These are phyloP conservation scores for Oenanthe sinensis DNA, from an alignment of 129 eudicot genomes.

Conservation along the genomic window DNA sequence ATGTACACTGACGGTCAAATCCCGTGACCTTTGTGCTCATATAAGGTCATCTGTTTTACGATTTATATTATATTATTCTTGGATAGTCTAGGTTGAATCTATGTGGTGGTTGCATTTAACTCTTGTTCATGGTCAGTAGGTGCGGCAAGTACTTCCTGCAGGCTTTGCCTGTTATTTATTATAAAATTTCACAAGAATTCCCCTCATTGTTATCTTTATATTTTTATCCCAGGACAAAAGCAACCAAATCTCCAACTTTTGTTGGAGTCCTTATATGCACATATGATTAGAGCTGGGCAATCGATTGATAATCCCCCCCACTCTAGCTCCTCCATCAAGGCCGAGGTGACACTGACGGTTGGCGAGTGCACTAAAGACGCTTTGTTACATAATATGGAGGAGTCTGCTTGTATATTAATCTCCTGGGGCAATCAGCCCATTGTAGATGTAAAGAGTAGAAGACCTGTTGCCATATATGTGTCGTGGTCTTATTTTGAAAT, in stretches of 20 bases:
- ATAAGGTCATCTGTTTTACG: background rate
- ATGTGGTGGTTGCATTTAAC: conserved; percentile 18
- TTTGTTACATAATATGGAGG: conserved; percentile 31
- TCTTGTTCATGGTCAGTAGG: conserved; percentile 14
- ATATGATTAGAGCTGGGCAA: conserved; percentile 1
- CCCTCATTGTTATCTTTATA: background rate
- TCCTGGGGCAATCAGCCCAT: background rate
- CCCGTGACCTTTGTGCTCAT: background rate
- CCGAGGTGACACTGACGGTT: conserved; percentile 40
- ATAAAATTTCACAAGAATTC: background rate
- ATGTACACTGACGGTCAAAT: conserved; percentile 1
- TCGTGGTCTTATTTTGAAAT: background rate
- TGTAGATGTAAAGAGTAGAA: background rate
- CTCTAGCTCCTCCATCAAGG: conserved; percentile 47
- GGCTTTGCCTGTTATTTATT: background rate
- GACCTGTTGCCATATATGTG: background rate
- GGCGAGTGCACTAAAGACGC: conserved; percentile 50
- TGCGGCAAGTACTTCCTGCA: conserved; percentile 26
- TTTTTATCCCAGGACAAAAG: conserved; percentile 24
- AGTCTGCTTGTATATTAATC: conserved; percentile 12
- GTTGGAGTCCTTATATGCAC: conserved; percentile 16
- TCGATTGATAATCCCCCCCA: conserved; percentile 4
- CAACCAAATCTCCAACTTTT: conserved; percentile 14
- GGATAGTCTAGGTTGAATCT: conserved; percentile 21
- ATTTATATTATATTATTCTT: background rate